Evolutionary conservation across 139 green algal species (phyloP).

Genomic region (Gonium pectorale): DNA sequence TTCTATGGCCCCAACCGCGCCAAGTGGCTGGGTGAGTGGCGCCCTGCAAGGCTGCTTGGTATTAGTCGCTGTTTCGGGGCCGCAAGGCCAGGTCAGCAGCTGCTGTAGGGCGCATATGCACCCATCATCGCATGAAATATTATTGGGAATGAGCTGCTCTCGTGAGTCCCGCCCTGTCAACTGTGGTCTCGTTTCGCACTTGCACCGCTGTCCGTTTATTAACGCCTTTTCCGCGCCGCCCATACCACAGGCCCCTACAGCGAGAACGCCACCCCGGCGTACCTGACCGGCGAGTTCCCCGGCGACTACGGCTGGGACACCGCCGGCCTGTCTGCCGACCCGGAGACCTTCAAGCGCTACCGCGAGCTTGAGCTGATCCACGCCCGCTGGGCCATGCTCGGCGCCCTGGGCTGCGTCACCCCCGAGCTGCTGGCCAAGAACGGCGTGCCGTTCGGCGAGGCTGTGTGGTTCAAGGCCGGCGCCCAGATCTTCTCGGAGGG

Average conservation of each 20-base stretch:
- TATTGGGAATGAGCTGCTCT: no score
- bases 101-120: no score
- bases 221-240: not conserved
- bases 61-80: not conserved
- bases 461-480: constrained; percentile 97
- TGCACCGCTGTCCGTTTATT: not conserved
- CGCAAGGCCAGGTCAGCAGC: not conserved
- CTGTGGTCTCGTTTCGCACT: not conserved
- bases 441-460: constrained; percentile 78
- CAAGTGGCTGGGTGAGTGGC: no score
- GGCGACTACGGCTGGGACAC: constrained; percentile 97
- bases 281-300: constrained; percentile 90
- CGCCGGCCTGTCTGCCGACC: constrained; percentile 93
- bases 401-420: constrained; percentile 82
- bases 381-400: constrained; percentile 97
- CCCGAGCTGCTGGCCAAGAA: constrained; percentile 65
- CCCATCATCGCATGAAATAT: no score
- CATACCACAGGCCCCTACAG: constrained; percentile 26
- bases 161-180: constrained; percentile 16
- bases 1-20: no score
- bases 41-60: no score
- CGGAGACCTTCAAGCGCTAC: constrained; percentile 81
- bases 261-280: constrained; percentile 61
- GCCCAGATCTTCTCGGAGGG: constrained; percentile 92
- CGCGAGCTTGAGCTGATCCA: constrained; percentile 85